Evolutionary conservation across 192 early-diverging fungal genomes (phyloP), one percentile per base, ranked within the genome.

Genomic region (Rhizoclosmatium globosum): DNA sequence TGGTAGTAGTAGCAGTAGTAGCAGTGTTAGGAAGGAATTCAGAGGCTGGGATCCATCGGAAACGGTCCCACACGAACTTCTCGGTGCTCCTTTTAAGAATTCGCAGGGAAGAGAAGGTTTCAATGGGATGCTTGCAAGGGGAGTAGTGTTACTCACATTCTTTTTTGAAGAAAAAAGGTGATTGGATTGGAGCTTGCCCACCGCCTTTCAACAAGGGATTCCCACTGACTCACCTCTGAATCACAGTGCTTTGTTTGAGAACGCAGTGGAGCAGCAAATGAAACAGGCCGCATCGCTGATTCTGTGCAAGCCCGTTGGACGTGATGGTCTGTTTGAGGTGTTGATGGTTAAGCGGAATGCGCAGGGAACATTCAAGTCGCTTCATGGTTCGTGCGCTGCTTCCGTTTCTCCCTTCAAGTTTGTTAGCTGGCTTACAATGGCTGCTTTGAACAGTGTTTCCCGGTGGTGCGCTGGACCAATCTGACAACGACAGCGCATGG

Each of bases 341-440:
- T 53, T 86, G 44, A 46, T 86, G 62, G 47, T 83, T n/a, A 81
- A 86, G 72, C 71, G 85, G 82, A 82, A 77, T 42, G 64, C 78
- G 9, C 38, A 73, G 4, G 85, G 85, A 44, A 47, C 77, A 3
- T 87, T 82, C 74, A 83, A 82, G 11, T 64, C 56, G 15, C 66
- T 84, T 3, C 80, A 79, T 59, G 85, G 31, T 31, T 31, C 31
- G 31, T 31, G 31, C 31, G 31, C 31, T 31, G 31, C 31, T 31
- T 31, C 31, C 31, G 31, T 31, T 31, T 31, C 31, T 31, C 31
- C 31, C 0, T 31, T 31, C 31, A 31, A 31, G 31, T 31, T 31
- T 31, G 31, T 31, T 31, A 31, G 31, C 31, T 31, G 31, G 31
- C 31, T 31, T 31, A 31, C 31, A 31, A 31, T 31, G 31, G 31